Evolutionary conservation across 257 asterid species (phyloP), one percentile per base, ranked within the genome.

Genomic region (Scutellaria minor): DNA sequence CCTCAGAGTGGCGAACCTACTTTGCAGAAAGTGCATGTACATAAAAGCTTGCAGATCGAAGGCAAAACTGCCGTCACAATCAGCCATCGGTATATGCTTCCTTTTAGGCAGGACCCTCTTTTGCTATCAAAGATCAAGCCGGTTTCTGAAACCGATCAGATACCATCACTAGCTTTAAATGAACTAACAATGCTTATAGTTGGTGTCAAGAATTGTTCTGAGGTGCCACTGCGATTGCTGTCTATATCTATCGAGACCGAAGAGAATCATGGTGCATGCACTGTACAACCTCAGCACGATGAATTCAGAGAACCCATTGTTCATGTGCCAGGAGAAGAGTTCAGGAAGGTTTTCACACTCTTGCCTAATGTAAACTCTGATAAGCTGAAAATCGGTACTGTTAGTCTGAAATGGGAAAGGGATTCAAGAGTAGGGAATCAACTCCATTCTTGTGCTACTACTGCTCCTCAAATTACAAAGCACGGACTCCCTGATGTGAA

Each of bases 41-140:
- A 95, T 79, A 95, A 92, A 85, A 92, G 93, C 85, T 84, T 95
- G 85, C 91, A 90, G 87, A 90, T 95, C 48, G 99, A 95, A 87
- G 99, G 98, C 64, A 92, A 82, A 81, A 87, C 85, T 73, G 96
- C 98, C 24, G 80, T 92, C 56, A 61, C 84, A 3, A 82, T 95
- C 75, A 88, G 81, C 84, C 99, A 90, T 78, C 83, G 79, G 5
- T 92, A 78, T 68, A 81, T 92, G 98, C 83, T 95, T 47, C 96
- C 96, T 2, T 92, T 90, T 71, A 86, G 92, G 60, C 82, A 81
- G 86, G 94, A 92, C 50, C 93, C 99, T 27, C 89, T 95, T 66
- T 62, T 95, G 80, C 88, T 93, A 42, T 92, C 97, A 10, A 86
- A 80, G 84, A 74, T 81, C 76, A 90, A 88, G 83, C 71, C 87